Evolutionary conservation across 139 green algal genomes (phyloP), one percentile per base, ranked within the genome.

Genomic region (Coccomyxa sp.): DNA sequence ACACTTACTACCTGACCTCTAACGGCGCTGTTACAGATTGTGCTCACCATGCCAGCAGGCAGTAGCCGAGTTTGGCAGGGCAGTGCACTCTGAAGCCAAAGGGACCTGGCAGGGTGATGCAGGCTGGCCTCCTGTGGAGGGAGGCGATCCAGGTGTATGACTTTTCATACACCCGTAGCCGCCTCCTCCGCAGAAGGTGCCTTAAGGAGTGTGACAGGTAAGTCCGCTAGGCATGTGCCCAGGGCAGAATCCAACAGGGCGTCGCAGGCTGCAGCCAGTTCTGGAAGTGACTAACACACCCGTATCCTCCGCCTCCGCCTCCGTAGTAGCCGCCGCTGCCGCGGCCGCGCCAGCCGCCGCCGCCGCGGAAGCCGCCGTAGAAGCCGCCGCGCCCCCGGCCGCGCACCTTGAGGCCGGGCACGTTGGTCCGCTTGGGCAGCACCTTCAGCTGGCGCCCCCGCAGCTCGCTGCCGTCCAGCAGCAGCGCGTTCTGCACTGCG

Each of bases 391-490:
- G 83, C 35, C 86, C 81, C 35, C 78, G 34, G 27, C 78, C 71
- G 37, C 72, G 68, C 36, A 39, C 29, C 81, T 96, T 97, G 83
- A 98, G 84, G 27, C 95, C 95, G 0, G 95, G 95, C 31, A 97
- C 88, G 79, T 98, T 98, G 73, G 95, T 98, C 39, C 95, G 90
- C 87, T 98, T 98, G n/a, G 22, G 41, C n/a, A 37, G 1, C 54
- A 94, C 94, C 90, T 97, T 98, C 68, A 98, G 87, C 55, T 89
- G 74, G 1, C 95, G 81, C 1, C 89, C 90, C 12, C 88, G 81
- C 69, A 98, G 79, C 75, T 97, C 90, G 8, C 84, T 91, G 38
- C 90, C 92, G 33, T 94, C 91, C 70, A 99, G 84, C 71, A 97
- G 83, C 6, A 94, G 81, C 9, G 96, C 95, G 55, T 92, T 94